Evolutionary conservation across 2,329 filamentous ascomycete genomes (phyloP).

Genomic region (Penicillium sp.): DNA sequence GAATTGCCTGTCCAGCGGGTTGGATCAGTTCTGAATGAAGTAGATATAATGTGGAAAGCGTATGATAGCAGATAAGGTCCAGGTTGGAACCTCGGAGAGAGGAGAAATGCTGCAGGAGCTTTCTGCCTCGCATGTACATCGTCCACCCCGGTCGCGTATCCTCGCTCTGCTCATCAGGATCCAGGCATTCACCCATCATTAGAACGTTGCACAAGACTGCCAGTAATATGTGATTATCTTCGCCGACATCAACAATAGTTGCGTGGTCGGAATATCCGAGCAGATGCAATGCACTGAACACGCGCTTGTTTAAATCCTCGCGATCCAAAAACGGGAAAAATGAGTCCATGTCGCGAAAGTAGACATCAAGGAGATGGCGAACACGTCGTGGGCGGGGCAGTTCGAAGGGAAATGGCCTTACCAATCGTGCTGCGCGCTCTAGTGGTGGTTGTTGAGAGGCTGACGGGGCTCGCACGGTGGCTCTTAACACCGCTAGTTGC

Average conservation of each 20-base stretch:
- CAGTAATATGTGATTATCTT: neutral
- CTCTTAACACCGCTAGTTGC: too few species aligned
- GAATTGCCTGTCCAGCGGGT: neutral
- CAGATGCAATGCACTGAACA: neutral
- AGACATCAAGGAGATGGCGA: neutral
- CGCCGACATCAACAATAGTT: neutral
- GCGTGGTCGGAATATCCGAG: neutral
- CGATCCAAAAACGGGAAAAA: slow-evolving; percentile 1
- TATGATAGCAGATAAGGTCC: neutral
- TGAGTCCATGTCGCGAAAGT: neutral
- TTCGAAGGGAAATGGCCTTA: too few species aligned
- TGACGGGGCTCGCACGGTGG: too few species aligned
- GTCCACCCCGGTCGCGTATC: neutral
- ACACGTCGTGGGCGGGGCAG: too few species aligned
- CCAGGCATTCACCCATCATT: neutral
- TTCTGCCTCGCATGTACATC: neutral
- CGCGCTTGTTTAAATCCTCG: neutral
- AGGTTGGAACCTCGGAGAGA: neutral
- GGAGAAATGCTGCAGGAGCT: neutral
- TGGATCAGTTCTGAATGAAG: neutral
- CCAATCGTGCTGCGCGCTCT: too few species aligned
- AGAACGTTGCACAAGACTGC: slow-evolving; percentile 1
- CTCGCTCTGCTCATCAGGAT: neutral
- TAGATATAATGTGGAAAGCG: neutral
- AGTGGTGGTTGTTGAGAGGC: too few species aligned